phyloP scores from a whole-genome alignment of 2,329 filamentous ascomycete genomes.

The Penicillium sp. region DNA sequence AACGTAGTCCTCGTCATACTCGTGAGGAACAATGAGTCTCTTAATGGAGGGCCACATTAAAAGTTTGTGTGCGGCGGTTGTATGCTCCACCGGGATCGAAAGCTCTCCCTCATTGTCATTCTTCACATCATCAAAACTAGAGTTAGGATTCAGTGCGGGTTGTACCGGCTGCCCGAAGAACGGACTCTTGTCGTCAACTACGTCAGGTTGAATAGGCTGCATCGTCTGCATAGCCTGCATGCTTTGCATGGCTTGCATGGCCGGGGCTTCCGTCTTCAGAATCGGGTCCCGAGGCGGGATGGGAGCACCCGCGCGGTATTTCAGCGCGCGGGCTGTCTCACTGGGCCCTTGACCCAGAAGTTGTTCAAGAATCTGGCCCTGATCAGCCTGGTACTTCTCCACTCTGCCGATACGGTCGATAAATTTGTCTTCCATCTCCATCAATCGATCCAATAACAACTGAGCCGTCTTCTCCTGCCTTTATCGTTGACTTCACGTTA shows the following conservation, averaged over 20 bases:
- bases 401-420: constrained; percentile 22
- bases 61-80: constrained; percentile 81
- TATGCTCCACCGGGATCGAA: constrained; percentile 79
- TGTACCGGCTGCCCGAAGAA: constrained; percentile 2
- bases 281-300: constrained; percentile 10
- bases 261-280: constrained; percentile 25
- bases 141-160: not conserved
- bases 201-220: not conserved
- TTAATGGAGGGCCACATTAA: constrained; percentile 69
- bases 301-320: not conserved
- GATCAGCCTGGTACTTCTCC: constrained; percentile 1
- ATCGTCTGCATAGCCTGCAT: not conserved
- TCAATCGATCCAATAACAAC: constrained; percentile 34
- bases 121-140: constrained; percentile 13
- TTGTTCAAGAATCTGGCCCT: not conserved
- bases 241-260: not conserved
- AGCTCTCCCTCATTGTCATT: constrained; percentile 53
- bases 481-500: not conserved
- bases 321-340: not conserved
- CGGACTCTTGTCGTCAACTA: constrained; percentile 1
- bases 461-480: constrained; percentile 45
- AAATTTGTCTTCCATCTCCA: constrained; percentile 32
- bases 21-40: constrained; percentile 57
- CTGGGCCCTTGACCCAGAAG: not conserved
- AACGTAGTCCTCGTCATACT: constrained; percentile 67